A percentile compares a stretch with the other conserved stretches of the same genome.
Conservation (phyloP, 2,329 filamentous ascomycete species). For the Phialocephala subalpina region DNA sequence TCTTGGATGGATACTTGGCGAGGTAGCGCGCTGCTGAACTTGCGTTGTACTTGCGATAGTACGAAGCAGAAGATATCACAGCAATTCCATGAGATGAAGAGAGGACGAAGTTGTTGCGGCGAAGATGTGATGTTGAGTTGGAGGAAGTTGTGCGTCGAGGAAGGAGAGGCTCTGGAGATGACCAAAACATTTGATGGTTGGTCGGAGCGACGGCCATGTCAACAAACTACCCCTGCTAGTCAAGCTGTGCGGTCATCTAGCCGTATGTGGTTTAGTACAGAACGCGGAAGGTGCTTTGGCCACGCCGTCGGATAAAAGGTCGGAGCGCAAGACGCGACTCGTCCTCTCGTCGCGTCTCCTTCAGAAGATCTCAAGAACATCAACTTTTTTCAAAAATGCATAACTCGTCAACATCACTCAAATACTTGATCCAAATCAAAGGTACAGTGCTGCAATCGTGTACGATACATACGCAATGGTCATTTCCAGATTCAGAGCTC, state of each 20-base stretch:
- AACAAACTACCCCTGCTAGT: neutral
- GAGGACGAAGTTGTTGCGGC: slow-evolving; percentile 16
- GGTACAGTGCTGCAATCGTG: neutral
- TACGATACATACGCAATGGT: neutral
- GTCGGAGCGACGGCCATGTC: neutral
- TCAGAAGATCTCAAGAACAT: slow-evolving; percentile 13
- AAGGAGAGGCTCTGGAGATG: neutral
- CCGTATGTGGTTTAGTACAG: too few species aligned
- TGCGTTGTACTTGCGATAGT: slow-evolving; percentile 24
- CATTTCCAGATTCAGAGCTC: neutral
- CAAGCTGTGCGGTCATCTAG: too few species aligned
- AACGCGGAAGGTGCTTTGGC: neutral
- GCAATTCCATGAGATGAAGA: slow-evolving; percentile 25
- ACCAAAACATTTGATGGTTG: slow-evolving; percentile 13
- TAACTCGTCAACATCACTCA: neutral
- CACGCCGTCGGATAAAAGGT: neutral
- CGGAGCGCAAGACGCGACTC: too few species aligned
- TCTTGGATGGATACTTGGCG: slow-evolving; percentile 15
- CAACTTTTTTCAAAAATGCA: slow-evolving; percentile 10
- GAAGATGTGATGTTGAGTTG: slow-evolving; percentile 18
- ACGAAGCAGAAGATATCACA: slow-evolving; percentile 22
- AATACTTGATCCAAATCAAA: neutral
- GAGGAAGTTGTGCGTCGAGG: neutral
- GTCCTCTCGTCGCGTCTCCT: slow-evolving; percentile 18
- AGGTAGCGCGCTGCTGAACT: slow-evolving; percentile 16